phyloP scores from a whole-genome alignment of 2,329 filamentous ascomycete genomes.

The Beauveria sp. region DNA sequence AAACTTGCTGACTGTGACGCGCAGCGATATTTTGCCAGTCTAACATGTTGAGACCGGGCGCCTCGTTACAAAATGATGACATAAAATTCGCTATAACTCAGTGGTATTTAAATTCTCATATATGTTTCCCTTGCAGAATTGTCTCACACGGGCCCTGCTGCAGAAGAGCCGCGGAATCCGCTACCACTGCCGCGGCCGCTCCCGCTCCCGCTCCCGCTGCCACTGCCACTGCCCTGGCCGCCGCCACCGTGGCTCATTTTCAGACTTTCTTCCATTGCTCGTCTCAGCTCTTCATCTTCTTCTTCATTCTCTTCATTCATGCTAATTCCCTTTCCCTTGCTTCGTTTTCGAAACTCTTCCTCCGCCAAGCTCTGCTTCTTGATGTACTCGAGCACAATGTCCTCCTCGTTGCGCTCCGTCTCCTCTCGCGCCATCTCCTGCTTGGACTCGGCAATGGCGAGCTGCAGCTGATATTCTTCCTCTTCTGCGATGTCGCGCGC shows the following conservation, averaged over 20 bases:
- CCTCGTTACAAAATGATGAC: not conserved
- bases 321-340: constrained; percentile 28
- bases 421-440: constrained; percentile 34
- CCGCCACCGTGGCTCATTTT: constrained; percentile 26
- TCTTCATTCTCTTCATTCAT: constrained; percentile 18
- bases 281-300: constrained; percentile 48
- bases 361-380: constrained; percentile 70
- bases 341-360: constrained; percentile 40
- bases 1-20: not conserved
- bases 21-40: not conserved
- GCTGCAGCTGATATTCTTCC: constrained; percentile 38
- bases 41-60: too few species aligned
- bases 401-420: constrained; percentile 52
- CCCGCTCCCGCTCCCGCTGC: not conserved
- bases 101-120: not conserved
- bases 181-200: constrained; percentile 36
- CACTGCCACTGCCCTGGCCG: constrained; percentile 16
- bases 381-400: constrained; percentile 68
- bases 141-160: not conserved
- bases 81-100: not conserved
- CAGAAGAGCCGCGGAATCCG: constrained; percentile 16
- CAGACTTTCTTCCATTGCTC: constrained; percentile 36
- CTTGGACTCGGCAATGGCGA: constrained; percentile 37
- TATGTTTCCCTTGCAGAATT: not conserved
- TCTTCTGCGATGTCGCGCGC: constrained; percentile 17